Percentiles rank a stretch among this genome's conserved stretches.
Conservation (phyloP, 495 filamentous ascomycete genomes). For the Pseudomonodictys pantanalensis region DNA sequence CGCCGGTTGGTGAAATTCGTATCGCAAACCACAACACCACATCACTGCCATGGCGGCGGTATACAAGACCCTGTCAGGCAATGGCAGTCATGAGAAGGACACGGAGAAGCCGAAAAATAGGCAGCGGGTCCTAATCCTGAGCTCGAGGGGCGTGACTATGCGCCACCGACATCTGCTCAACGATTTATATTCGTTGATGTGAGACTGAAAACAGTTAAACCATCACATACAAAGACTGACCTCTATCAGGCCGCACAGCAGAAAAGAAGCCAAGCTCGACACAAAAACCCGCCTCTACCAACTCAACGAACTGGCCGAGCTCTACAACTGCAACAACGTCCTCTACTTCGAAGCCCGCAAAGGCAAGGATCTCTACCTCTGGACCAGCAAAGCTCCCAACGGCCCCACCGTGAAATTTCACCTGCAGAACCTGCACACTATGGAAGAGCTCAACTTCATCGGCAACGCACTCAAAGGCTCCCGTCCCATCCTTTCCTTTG, state of each 20-base stretch:
- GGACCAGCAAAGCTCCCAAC: constrained; percentile 92
- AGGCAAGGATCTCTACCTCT: constrained; percentile 89
- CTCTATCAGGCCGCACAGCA: constrained; percentile 72
- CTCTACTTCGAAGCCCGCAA: constrained; percentile 96
- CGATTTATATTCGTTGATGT: constrained; percentile 79
- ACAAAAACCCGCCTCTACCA: constrained; percentile 91
- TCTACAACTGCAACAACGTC: constrained; percentile 98
- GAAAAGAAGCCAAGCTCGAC: constrained; percentile 95
- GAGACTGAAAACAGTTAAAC: too few species aligned
- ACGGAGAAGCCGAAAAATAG: constrained; percentile 53
- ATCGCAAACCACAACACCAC: background rate
- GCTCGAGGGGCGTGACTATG: constrained; percentile 59
- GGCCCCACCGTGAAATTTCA: constrained; percentile 90
- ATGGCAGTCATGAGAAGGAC: constrained; percentile 37
- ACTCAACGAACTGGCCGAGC: constrained; percentile 92
- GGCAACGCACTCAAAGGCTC: constrained; percentile 96
- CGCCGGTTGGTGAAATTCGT: background rate
- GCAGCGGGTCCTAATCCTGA: constrained; percentile 81
- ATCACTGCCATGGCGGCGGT: constrained; percentile 77
- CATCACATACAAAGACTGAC: too few species aligned
- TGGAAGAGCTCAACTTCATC: constrained; percentile 93
- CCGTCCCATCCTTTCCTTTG: constrained; percentile 92
- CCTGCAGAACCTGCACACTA: constrained; percentile 82
- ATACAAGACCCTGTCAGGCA: constrained; percentile 85
- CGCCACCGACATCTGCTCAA: constrained; percentile 90